These are phyloP conservation scores for Fusarium lyarnte DNA, from an alignment of 2,329 filamentous ascomycete genomes.

Conservation along the genomic window DNA sequence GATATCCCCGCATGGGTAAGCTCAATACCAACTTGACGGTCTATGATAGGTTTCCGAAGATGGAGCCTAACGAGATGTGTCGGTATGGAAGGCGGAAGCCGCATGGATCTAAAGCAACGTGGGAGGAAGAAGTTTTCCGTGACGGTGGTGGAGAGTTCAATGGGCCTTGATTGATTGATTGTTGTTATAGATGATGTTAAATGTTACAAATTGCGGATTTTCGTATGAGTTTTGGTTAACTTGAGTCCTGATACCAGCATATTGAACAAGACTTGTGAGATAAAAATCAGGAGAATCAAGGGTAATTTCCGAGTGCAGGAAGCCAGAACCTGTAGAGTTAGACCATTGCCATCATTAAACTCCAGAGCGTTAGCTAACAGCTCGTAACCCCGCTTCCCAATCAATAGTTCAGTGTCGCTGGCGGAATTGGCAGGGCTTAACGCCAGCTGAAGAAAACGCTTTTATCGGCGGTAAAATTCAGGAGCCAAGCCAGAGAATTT, in stretches of 20 bases:
- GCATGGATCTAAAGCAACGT: not conserved
- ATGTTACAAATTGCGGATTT: rapidly evolving
- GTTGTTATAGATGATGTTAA: too few relatives aligned
- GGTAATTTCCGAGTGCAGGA: not conserved
- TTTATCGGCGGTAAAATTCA: not conserved
- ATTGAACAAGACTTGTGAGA: not conserved
- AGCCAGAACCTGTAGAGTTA: not conserved
- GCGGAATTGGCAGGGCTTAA: not conserved
- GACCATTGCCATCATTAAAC: not conserved
- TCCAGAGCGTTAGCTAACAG: not conserved
- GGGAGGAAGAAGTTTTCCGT: constrained; percentile 6
- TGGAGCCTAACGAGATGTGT: not conserved
- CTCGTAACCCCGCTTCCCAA: not conserved
- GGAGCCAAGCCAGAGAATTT: not conserved
- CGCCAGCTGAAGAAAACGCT: not conserved
- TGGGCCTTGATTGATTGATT: not conserved
- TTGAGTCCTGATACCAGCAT: too few relatives aligned
- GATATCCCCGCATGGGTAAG: not conserved
- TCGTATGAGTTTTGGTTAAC: rapidly evolving
- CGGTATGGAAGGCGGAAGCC: not conserved
- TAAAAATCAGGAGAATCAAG: not conserved
- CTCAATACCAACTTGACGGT: not conserved
- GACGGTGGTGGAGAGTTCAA: not conserved
- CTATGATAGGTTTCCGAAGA: not conserved
- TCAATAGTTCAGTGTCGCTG: not conserved